Base-by-base conservation (phyloP, 805 yeast genomes). In the Spathaspora passalidarum region DNA sequence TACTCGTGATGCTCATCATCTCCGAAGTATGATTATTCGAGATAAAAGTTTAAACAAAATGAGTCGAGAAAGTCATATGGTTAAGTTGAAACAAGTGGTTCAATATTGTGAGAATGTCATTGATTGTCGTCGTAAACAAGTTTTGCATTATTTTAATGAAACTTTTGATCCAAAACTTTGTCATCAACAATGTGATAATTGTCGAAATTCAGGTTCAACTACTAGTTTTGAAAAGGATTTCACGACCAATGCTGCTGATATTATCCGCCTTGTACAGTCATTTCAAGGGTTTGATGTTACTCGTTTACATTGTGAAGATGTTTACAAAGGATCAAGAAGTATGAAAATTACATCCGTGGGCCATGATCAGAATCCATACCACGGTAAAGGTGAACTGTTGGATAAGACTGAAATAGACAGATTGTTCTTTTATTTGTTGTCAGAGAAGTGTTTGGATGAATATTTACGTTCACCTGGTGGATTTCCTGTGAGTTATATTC, bases 61-160 rank as follows among this genome's bases (percentile, higher is more conserved):
- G 10, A 85, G 85, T 32, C 82, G 84, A 51, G 94, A 88, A 52
- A 85, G 83, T 51, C 96, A 92, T 63, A 65, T 83, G 49, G 76
- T 82, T 26, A 86, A 88, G 60, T 68, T 94, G 52, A 76, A 87
- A 45, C 89, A 88, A 53, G 97, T 94, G 11, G 80, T 88, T 53
- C 91, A 86, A 59, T 94, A 89, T 60, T 92, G 98, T 66, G 97
- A 91, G 50, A 92, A 94, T 62, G 75, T 77, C 9, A 82, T 91
- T 3, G 97, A 91, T 61, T 94, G 99, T 62, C 79, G 99, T 45
- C 76, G 98, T 50, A 80, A 82, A 55, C 91, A 90, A 55, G 96
- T 94, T 2, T 71, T 94, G 43, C 92, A 88, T 43, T 94, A 91
- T 59, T 94, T 94, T 68, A 88, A 88, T 63, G 99, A 94, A 60